These are phyloP conservation scores for Lophiostoma macrostomum DNA, from an alignment of 495 filamentous ascomycete species.

Conservation along the genomic window DNA sequence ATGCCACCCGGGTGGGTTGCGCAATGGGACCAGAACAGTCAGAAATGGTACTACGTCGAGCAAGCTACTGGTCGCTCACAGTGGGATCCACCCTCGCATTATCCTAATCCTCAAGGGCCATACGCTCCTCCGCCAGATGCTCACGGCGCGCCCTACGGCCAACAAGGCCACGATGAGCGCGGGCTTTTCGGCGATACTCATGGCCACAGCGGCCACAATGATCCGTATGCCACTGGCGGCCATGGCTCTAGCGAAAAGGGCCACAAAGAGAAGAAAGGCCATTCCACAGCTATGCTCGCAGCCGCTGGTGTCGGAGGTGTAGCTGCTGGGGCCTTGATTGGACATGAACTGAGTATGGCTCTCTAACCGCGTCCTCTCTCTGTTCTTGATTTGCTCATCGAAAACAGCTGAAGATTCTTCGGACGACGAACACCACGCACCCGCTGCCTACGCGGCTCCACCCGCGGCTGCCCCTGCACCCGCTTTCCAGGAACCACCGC, in stretches of 20 bases:
- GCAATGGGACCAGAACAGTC: constrained; percentile 33
- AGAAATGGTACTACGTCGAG: constrained; percentile 35
- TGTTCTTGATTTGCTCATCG: not conserved
- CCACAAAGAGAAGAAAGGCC: constrained; percentile 18
- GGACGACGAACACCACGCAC: constrained; percentile 14
- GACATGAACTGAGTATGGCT: constrained; percentile 15
- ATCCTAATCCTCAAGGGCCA: constrained; percentile 9
- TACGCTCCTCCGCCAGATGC: constrained; percentile 18
- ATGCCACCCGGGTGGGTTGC: constrained; percentile 32
- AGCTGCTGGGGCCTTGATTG: constrained; percentile 22
- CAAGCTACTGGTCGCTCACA: constrained; percentile 35
- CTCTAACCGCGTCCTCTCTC: not conserved
- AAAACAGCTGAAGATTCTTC: constrained; percentile 13
- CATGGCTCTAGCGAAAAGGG: not conserved
- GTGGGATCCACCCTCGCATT: constrained; percentile 29
- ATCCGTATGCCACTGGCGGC: too few species aligned
- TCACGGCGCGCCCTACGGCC: not conserved
- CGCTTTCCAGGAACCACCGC: constrained; percentile 12
- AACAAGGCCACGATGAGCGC: constrained; percentile 8
- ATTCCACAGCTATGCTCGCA: constrained; percentile 14
- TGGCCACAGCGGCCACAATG: not conserved
- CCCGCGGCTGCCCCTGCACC: constrained; percentile 4
- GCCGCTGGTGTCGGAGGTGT: constrained; percentile 18
- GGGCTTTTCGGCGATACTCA: constrained; percentile 19
- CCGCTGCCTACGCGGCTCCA: constrained; percentile 4